These are phyloP conservation scores for Ottelia alismoides DNA, from an alignment of 106 monocot species.

Conservation along the genomic window DNA sequence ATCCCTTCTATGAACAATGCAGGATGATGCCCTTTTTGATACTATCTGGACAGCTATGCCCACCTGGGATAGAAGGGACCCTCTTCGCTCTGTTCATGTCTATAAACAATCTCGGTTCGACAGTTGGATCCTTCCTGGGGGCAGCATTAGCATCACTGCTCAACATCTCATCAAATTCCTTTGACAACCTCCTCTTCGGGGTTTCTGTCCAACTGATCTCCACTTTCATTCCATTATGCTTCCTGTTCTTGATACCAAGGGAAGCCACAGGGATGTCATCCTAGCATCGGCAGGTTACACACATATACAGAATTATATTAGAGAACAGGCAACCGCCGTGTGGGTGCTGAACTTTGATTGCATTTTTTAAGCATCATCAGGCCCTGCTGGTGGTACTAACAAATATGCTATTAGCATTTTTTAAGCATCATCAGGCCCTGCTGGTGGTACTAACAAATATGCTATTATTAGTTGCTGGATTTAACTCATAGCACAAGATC, in stretches of 20 bases:
- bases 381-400: too few relatives aligned
- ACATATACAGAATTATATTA: too few relatives aligned
- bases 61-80: constrained; percentile 85
- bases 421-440: too few relatives aligned
- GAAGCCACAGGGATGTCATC: constrained; percentile 41
- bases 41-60: constrained; percentile 63
- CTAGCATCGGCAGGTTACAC: too few relatives aligned
- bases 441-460: too few relatives aligned
- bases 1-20: neutral
- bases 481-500: too few relatives aligned
- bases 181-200: constrained; percentile 43
- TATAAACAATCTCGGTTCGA: constrained; percentile 60
- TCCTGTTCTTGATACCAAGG: constrained; percentile 66
- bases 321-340: too few relatives aligned
- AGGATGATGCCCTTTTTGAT: constrained; percentile 88
- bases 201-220: constrained; percentile 33
- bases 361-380: too few relatives aligned
- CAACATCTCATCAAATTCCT: constrained; percentile 42
- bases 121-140: constrained; percentile 55
- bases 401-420: too few relatives aligned
- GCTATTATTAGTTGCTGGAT: too few relatives aligned
- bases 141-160: constrained; percentile 55
- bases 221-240: constrained; percentile 41
- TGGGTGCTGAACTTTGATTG: too few relatives aligned
- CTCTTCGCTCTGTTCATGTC: constrained; percentile 90